These are phyloP conservation scores for Chytriomyces sp. DNA, from an alignment of 192 early-diverging fungal genomes.

Conservation along the genomic window DNA sequence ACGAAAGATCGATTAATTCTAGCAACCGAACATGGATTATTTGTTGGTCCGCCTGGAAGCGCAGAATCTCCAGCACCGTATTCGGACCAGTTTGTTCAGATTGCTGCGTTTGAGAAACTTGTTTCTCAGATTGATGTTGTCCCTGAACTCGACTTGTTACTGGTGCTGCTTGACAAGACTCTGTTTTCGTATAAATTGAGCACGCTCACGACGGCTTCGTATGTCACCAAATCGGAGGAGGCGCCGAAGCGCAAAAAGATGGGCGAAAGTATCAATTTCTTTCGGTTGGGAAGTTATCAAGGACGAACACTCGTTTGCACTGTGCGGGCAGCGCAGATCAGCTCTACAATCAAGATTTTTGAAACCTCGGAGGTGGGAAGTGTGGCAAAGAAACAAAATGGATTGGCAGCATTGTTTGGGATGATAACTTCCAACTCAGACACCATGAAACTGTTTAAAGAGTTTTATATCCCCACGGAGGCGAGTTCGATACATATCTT, in stretches of 20 bases:
- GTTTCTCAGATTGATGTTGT: constrained; percentile 88
- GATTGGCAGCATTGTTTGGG: constrained; percentile 41
- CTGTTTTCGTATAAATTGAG: constrained; percentile 41
- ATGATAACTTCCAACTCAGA: constrained; percentile 23
- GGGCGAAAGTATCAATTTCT: constrained; percentile 69
- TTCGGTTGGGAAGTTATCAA: constrained; percentile 67
- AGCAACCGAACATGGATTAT: constrained; percentile 87
- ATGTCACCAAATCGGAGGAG: constrained; percentile 2
- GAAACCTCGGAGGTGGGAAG: constrained; percentile 64
- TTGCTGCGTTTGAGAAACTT: constrained; percentile 71
- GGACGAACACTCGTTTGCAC: constrained; percentile 69
- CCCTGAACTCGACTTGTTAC: constrained; percentile 76
- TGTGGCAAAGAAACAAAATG: constrained; percentile 54
- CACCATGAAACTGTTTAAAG: constrained; percentile 67
- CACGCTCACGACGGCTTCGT: constrained; percentile 15
- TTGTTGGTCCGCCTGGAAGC: constrained; percentile 67
- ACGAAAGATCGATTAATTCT: constrained; percentile 71
- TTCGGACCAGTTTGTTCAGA: constrained; percentile 35
- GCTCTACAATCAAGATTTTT: constrained; percentile 77
- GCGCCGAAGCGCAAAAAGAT: constrained; percentile 56
- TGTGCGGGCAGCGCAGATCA: constrained; percentile 74
- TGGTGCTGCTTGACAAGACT: constrained; percentile 72
- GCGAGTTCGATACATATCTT: constrained; percentile 84
- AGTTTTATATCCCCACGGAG: constrained; percentile 94
- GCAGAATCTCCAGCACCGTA: constrained; percentile 45